phyloP scores from a whole-genome alignment of 83 land plant species.

The Picea mariana region DNA sequence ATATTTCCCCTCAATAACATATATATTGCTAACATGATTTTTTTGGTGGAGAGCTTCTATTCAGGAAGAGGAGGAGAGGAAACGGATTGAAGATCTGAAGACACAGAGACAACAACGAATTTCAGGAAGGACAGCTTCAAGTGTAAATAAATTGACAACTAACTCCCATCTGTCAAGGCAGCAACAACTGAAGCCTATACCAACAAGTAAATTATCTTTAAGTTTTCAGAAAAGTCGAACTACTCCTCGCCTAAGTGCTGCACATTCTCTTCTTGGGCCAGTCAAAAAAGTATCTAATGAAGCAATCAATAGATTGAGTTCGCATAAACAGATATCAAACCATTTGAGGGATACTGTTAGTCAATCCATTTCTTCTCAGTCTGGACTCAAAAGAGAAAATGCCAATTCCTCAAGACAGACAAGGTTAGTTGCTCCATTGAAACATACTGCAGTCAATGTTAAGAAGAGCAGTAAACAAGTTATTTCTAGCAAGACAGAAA shows the following conservation, averaged over 20 bases:
- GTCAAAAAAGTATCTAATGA: slow-evolving; percentile 5
- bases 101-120: slow-evolving; percentile 1
- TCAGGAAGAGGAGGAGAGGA: slow-evolving; percentile 15
- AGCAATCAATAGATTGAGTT: slow-evolving; percentile 18
- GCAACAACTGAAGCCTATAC: background rate
- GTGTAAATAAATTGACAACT: background rate
- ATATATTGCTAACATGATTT: background rate
- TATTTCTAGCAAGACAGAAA: background rate
- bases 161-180: background rate
- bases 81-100: slow-evolving; percentile 13
- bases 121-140: slow-evolving; percentile 1
- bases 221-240: slow-evolving; percentile 5
- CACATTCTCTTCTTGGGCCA: slow-evolving; percentile 12
- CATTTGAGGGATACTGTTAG: background rate
- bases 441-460: background rate
- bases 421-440: background rate
- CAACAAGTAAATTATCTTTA: background rate
- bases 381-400: background rate
- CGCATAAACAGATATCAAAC: slow-evolving; percentile 2
- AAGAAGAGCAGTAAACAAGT: background rate
- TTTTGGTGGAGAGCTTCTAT: background rate
- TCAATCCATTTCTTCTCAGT: background rate
- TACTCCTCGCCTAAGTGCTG: background rate
- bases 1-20: background rate
- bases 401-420: background rate